Percentiles rank a stretch among this genome's conserved stretches.
Evolutionary conservation across 1,139 yeast species (phyloP).

Genomic region (Meyerozyma guilliermondii): DNA sequence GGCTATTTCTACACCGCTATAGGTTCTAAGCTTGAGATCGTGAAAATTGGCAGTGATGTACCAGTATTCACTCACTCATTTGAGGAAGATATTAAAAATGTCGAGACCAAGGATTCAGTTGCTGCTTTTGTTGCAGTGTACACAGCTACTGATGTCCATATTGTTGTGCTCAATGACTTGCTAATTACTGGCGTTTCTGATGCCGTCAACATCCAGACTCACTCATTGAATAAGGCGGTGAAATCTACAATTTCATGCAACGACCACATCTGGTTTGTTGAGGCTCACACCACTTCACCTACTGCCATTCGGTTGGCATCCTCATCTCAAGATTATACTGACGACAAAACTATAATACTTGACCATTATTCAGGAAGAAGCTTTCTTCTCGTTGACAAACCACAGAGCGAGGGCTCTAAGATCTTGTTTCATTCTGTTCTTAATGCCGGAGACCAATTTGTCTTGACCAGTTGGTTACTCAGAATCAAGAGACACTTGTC

Average conservation of each 20-base stretch:
- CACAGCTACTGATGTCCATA: not conserved
- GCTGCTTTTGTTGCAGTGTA: not conserved
- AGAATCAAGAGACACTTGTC: constrained; percentile 31
- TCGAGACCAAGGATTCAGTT: not conserved
- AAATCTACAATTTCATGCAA: not conserved
- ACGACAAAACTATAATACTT: not conserved
- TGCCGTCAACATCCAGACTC: not conserved
- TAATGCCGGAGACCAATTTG: constrained; percentile 20
- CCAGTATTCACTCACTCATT: not conserved
- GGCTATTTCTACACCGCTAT: not conserved
- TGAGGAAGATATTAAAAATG: not conserved
- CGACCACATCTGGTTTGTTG: not conserved
- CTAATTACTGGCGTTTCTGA: not conserved
- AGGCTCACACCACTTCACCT: not conserved
- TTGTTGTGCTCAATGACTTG: not conserved
- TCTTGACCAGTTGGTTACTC: constrained; percentile 24
- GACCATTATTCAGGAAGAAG: not conserved
- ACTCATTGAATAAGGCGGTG: not conserved
- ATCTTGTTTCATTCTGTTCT: constrained; percentile 29
- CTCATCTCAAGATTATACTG: not conserved
- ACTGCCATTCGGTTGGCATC: not conserved
- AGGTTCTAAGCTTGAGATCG: not conserved
- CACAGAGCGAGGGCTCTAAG: constrained; percentile 23
- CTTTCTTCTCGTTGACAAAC: constrained; percentile 23
- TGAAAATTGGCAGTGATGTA: not conserved